These are phyloP conservation scores for Pneumocystis jirovecii DNA, from an alignment of 1,139 yeast species.

Conservation along the genomic window DNA sequence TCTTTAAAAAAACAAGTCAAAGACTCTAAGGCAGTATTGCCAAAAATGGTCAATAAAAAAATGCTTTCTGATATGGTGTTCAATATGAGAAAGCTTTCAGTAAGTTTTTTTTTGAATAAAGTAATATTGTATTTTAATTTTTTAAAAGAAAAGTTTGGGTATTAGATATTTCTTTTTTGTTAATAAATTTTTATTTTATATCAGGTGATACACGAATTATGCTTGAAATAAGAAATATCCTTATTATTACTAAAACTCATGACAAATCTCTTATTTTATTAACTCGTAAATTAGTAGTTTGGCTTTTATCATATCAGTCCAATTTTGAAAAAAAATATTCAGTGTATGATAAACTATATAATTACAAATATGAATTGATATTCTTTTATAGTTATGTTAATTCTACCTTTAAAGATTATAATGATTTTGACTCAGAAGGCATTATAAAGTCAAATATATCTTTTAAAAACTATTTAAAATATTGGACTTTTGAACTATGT, in stretches of 20 bases:
- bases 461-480: constrained; percentile 31
- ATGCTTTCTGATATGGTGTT: constrained; percentile 29
- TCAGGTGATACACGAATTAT: constrained; percentile 34
- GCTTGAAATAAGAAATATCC: constrained; percentile 41
- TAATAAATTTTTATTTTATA: not conserved
- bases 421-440: constrained; percentile 17
- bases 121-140: not conserved
- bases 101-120: not conserved
- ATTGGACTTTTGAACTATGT: constrained; percentile 46
- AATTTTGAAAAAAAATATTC: constrained; percentile 1
- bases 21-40: not conserved
- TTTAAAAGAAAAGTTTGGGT: constrained; percentile 22
- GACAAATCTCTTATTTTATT: constrained; percentile 43
- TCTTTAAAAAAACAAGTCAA: not conserved
- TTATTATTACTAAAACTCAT: constrained; percentile 56
- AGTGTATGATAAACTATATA: not conserved
- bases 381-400: not conserved
- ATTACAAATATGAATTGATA: not conserved
- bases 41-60: constrained; percentile 23
- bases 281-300: constrained; percentile 43
- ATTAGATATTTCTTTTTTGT: constrained; percentile 2
- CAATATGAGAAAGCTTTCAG: constrained; percentile 28
- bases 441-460: not conserved
- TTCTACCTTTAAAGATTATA: constrained; percentile 18
- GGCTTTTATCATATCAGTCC: constrained; percentile 29